phyloP scores from a whole-genome alignment of 2,329 filamentous ascomycete genomes.

The Scopulariopsis brevicaulis region DNA sequence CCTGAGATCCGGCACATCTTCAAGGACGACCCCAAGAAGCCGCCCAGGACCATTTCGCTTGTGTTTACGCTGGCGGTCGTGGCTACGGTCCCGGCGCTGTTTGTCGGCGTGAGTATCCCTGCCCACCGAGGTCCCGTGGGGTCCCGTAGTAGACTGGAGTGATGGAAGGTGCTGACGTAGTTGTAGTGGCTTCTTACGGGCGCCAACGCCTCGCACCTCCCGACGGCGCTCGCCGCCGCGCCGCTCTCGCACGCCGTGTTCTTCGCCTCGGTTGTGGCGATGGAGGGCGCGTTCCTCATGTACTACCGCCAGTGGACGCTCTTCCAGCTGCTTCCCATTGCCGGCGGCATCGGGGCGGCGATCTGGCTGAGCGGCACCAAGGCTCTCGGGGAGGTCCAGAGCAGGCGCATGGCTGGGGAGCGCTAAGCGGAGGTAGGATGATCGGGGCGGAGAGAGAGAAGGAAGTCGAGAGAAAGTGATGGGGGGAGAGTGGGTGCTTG shows the following conservation, averaged over 20 bases:
- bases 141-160: not conserved
- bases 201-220: constrained; percentile 69
- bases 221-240: constrained; percentile 62
- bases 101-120: constrained; percentile 50
- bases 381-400: constrained; percentile 87
- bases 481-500: not conserved
- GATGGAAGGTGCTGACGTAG: constrained; percentile 2
- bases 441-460: not conserved
- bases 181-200: constrained; percentile 68
- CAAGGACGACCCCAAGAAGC: constrained; percentile 66
- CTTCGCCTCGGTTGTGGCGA: constrained; percentile 73
- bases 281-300: constrained; percentile 88
- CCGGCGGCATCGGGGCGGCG: constrained; percentile 53
- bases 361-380: constrained; percentile 81
- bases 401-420: constrained; percentile 68
- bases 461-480: not conserved
- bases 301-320: constrained; percentile 92
- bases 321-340: constrained; percentile 75
- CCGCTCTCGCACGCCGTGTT: constrained; percentile 77
- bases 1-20: constrained; percentile 88
- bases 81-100: constrained; percentile 61
- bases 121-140: too few species aligned
- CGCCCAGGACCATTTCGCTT: constrained; percentile 67
- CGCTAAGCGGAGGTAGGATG: constrained; percentile 21
- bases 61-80: constrained; percentile 65